phyloP scores from a whole-genome alignment of 192 early-diverging fungal genomes.

The Oehlia diaphana region DNA sequence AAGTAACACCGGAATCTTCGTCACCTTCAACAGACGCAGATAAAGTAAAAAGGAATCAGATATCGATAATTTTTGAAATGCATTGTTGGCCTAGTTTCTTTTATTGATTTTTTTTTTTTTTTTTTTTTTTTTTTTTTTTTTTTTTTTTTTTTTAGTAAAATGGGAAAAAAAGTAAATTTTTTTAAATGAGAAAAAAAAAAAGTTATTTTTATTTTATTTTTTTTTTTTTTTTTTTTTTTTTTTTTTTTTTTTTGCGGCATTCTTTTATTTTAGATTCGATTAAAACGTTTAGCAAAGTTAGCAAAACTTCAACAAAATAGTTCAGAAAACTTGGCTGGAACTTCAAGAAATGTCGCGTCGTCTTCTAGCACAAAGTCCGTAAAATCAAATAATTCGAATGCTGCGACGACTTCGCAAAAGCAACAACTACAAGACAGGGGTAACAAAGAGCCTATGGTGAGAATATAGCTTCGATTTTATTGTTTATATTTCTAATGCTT shows the following conservation, averaged over 20 bases:
- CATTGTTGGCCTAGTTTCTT: not conserved
- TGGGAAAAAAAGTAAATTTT: no score
- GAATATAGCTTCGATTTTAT: not conserved
- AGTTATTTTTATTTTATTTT: not conserved
- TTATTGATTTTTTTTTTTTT: not conserved
- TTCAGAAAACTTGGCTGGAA: not conserved
- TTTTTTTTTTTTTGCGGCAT: not conserved
- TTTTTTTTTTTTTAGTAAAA: no score
- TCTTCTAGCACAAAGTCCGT: constrained; percentile 5
- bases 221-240: not conserved
- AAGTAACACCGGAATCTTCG: not conserved
- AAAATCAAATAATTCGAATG: not conserved
- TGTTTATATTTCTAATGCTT: not conserved
- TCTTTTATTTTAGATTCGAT: constrained; percentile 51
- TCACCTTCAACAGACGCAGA: constrained; percentile 19
- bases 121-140: not conserved
- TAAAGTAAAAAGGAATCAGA: constrained; percentile 3
- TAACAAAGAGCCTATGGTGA: not conserved
- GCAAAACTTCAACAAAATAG: constrained; percentile 52
- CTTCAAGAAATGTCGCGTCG: constrained; percentile 1
- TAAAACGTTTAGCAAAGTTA: constrained; percentile 65
- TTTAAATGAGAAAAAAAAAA: no score
- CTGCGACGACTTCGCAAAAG: not conserved
- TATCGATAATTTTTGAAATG: not conserved
- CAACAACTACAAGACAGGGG: not conserved